These are phyloP conservation scores for Pestalotiopsis sp. DNA, from an alignment of 2,329 filamentous ascomycete genomes.

Conservation along the genomic window DNA sequence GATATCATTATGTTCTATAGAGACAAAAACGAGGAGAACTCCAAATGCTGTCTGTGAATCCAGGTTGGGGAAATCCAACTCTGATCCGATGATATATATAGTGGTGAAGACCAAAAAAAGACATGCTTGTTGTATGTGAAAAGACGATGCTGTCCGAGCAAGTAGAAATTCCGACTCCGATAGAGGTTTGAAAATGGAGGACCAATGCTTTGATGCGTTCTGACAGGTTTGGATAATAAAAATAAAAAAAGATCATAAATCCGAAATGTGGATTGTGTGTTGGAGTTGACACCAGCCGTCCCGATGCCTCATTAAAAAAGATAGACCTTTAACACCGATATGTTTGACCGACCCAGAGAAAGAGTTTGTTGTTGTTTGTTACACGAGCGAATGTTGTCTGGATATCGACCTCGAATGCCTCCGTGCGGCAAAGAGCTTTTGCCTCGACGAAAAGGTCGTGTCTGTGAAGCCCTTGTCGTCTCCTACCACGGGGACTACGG, in stretches of 20 bases:
- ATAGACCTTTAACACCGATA: neutral
- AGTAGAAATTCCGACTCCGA: neutral
- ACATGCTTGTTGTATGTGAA: neutral
- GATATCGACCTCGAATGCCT: neutral
- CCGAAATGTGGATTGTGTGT: neutral
- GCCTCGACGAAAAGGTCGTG: constrained; percentile 26
- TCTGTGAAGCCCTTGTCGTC: constrained; percentile 22
- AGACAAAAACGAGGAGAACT: neutral
- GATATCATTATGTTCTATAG: constrained; percentile 8
- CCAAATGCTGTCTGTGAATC: neutral
- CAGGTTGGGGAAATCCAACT: neutral
- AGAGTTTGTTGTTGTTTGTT: neutral
- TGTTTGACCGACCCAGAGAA: neutral
- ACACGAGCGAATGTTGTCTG: neutral
- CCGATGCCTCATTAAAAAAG: constrained; percentile 1
- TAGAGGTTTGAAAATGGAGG: neutral
- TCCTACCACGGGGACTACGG: constrained; percentile 14
- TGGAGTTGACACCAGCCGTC: neutral
- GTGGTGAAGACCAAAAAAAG: neutral
- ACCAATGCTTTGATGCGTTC: neutral
- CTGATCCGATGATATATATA: neutral
- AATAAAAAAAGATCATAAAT: neutral
- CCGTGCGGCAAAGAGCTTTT: constrained; percentile 19
- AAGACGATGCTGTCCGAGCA: neutral
- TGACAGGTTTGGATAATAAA: neutral